Base-by-base conservation (phyloP, 768 basidiomycete genomes). In the Chalciporus pseudorubinellus region DNA sequence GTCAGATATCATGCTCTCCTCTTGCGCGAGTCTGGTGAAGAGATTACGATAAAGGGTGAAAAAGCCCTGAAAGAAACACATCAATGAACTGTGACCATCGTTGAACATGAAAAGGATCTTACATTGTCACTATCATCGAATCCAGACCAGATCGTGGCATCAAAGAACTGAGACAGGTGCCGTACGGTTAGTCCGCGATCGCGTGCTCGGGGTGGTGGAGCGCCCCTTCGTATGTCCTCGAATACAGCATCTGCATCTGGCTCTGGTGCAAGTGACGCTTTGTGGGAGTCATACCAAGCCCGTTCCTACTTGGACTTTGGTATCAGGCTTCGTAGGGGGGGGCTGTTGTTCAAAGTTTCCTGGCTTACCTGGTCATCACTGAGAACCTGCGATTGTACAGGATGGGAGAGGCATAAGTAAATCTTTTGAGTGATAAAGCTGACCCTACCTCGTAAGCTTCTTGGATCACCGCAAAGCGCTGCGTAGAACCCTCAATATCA, bases 281-380 rank as follows among this genome's bases (percentile, higher is more conserved):
- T 84, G 67, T 98, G 95, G 5, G 84, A 84, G 70, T 99, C 97
- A 69, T 99, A 99, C 91, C 94, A 99, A 39, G 97, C 94, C 59
- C 97, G 78, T 77, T 98, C 95, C 89, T 95, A 81, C 74, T 80
- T 77, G 67, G 60, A 46, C 42, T 41, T 36, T 28, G 40, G 39
- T 50, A 53, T 64, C 49, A 59, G 55, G 40, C 38, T 49, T 48
- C 41, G 48, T 22, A 50, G n/a, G 10, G 19, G 50, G 6, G 19
- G 50, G 6, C 14, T 10, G n/a, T 20, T 48, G 16, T 28, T 33
- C 2, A 50, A 46, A 36, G 52, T 56, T 51, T 39, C 44, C 39
- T 10, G 28, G 56, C 81, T 71, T 72, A 92, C 93, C 80, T 98
- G 93, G 53, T 95, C 92, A 68, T 98, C 95, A 60, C 91, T 92